Evolutionary conservation across 169 alveolate genomes (phyloP), one percentile per base, ranked within the genome.

Genomic region (Perkinsus marinus): DNA sequence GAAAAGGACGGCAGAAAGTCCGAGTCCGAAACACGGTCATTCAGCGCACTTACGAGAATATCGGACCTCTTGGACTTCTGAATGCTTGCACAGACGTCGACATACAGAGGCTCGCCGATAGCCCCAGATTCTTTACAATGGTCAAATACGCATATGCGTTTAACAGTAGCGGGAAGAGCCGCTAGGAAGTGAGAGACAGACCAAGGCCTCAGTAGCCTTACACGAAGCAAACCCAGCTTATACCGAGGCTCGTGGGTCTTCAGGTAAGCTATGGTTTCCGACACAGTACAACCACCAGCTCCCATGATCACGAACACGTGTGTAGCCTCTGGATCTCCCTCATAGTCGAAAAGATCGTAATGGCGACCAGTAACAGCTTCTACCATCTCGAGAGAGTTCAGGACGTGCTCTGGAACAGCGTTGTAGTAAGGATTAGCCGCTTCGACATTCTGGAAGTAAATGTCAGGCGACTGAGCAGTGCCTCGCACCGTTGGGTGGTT

Each of bases 191-290:
- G 94, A 39, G 92, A 89, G 46, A 89, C 92, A 69, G 94, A 92
- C 96, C 96, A 94, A 5, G 96, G 96, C 90, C 96, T 92, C 92
- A 93, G 93, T 89, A 94, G 94, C 89, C 94, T 93, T 34, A 94
- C 95, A 34, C 92, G 93, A 69, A 94, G 92, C 94, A 94, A 69
- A 17, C 96, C 96, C 36, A 93, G 57, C 90, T 94, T 91, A 43
- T 92, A 93, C 38, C 90, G 92, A 39, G 89, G 79, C 47, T 38
- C 92, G 37, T 43, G 30, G 39, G 26, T 16, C 89, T 90, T 91
- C 26, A 57, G 79, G 90, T 90, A 46, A 6, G 69, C 91, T 39
- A 94, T 89, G 94, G 92, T 92, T 90, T 94, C 96, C 68, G 92
- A 94, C 16, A 94, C 92, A 41, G 93, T 93, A 39, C 92, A 93